phyloP scores from a whole-genome alignment of 768 basidiomycete genomes.

The Amanita rubescens region DNA sequence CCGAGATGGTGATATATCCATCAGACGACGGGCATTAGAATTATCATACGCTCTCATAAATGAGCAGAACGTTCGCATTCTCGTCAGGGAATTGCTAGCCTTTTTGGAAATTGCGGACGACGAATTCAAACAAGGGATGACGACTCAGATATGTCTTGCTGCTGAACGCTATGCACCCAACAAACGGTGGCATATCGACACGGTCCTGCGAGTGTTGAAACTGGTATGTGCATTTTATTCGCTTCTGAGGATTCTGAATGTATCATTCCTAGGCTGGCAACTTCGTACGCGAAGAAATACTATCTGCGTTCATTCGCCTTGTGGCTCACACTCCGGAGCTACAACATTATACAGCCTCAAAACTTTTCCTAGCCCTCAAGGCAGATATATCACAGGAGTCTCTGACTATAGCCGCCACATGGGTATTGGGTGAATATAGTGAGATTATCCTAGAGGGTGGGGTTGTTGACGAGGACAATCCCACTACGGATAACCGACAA shows the following conservation, averaged over 20 bases:
- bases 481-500: slow-evolving; percentile 68
- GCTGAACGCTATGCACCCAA: slow-evolving; percentile 97
- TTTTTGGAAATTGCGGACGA: slow-evolving; percentile 99
- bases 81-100: slow-evolving; percentile 86
- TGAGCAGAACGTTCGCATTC: slow-evolving; percentile 86
- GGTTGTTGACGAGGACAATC: slow-evolving; percentile 64
- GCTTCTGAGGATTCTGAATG: neutral
- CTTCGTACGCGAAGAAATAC: slow-evolving; percentile 92
- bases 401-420: slow-evolving; percentile 85
- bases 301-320: slow-evolving; percentile 91
- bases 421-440: slow-evolving; percentile 96
- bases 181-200: slow-evolving; percentile 99
- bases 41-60: slow-evolving; percentile 96
- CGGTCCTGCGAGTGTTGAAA: slow-evolving; percentile 86
- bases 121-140: slow-evolving; percentile 97
- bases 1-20: slow-evolving; percentile 98
- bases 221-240: slow-evolving; percentile 45
- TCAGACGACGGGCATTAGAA: slow-evolving; percentile 92
- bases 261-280: slow-evolving; percentile 73
- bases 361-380: slow-evolving; percentile 80
- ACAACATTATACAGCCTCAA: slow-evolving; percentile 91
- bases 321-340: slow-evolving; percentile 96
- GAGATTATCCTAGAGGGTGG: slow-evolving; percentile 86
- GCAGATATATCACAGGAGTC: slow-evolving; percentile 96
- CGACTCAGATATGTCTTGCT: slow-evolving; percentile 92